These are phyloP conservation scores for Neurospora sp. DNA, from an alignment of 495 filamentous ascomycete species.

Conservation along the genomic window DNA sequence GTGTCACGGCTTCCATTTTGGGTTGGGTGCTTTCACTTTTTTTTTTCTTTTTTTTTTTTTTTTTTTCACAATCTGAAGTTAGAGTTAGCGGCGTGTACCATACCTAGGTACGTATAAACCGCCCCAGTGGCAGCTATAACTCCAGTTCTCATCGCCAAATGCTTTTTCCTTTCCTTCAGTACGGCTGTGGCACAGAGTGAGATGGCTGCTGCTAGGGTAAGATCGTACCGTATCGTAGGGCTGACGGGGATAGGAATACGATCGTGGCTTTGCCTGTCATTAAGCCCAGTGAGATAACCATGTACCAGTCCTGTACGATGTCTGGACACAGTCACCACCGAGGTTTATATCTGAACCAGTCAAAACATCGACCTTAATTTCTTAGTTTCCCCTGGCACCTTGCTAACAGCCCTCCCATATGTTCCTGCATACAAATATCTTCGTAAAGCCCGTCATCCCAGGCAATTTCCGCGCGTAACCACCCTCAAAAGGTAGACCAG, in stretches of 20 bases:
- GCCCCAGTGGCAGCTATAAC: no score
- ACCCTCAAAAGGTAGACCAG: neutral
- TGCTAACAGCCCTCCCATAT: neutral
- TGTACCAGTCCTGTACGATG: no score
- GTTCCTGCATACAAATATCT: neutral
- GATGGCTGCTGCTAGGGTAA: neutral
- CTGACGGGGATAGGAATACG: neutral
- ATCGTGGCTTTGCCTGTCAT: neutral
- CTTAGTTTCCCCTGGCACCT: neutral
- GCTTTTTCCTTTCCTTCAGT: neutral
- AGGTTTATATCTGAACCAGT: neutral
- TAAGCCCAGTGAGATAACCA: no score
- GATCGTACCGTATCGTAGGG: neutral
- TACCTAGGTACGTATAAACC: no score
- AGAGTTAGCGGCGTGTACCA: no score
- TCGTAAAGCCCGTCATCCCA: neutral
- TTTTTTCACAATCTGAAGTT: no score
- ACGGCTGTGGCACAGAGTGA: neutral
- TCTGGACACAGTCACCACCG: neutral
- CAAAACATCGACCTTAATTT: neutral
- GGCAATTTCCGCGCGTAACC: neutral
- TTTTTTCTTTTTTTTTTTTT: no score
- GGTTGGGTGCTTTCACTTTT: no score
- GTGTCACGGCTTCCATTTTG: no score
- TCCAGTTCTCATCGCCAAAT: no score